phyloP scores from a whole-genome alignment of 75 land plant species.

The Sequoiadendron giganteum region DNA sequence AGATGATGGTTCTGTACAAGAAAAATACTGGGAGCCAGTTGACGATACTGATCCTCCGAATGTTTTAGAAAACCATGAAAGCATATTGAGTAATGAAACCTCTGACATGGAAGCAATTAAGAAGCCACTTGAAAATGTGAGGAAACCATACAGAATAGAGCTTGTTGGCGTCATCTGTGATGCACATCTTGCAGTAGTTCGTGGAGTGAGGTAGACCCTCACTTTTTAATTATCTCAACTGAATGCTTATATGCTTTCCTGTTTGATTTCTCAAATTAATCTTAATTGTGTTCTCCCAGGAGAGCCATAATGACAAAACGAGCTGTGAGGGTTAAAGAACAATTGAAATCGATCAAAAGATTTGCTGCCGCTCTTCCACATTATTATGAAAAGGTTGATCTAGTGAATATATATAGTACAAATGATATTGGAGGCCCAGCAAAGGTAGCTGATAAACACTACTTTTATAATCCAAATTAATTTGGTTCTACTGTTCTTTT shows the following conservation, averaged over 20 bases:
- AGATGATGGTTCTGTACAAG: slow-evolving; percentile 53
- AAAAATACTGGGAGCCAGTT: slow-evolving; percentile 79
- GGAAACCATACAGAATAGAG: slow-evolving; percentile 77
- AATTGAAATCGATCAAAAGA: slow-evolving; percentile 79
- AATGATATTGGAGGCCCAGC: slow-evolving; percentile 57
- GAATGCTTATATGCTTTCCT: neutral
- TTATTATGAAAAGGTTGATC: slow-evolving; percentile 69
- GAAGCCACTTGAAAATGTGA: neutral
- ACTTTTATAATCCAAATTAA: neutral
- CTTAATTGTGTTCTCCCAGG: slow-evolving; percentile 26
- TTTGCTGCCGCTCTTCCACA: slow-evolving; percentile 60
- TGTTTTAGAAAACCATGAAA: neutral
- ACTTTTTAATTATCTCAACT: neutral
- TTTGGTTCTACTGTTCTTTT: neutral
- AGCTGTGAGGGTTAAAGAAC: slow-evolving; percentile 78
- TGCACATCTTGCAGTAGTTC: slow-evolving; percentile 76
- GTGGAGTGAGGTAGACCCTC: slow-evolving; percentile 68
- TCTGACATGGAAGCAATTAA: neutral
- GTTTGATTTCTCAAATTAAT: neutral
- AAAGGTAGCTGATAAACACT: slow-evolving; percentile 23
- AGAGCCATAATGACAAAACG: slow-evolving; percentile 77
- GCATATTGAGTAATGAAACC: too few relatives aligned
- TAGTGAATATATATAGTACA: slow-evolving; percentile 69
- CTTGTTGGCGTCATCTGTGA: slow-evolving; percentile 86
- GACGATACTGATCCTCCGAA: slow-evolving; percentile 21